Evolutionary conservation across 1,284 basidiomycete genomes (phyloP).

Genomic region (Cutaneotrichosporon spelunceum): DNA sequence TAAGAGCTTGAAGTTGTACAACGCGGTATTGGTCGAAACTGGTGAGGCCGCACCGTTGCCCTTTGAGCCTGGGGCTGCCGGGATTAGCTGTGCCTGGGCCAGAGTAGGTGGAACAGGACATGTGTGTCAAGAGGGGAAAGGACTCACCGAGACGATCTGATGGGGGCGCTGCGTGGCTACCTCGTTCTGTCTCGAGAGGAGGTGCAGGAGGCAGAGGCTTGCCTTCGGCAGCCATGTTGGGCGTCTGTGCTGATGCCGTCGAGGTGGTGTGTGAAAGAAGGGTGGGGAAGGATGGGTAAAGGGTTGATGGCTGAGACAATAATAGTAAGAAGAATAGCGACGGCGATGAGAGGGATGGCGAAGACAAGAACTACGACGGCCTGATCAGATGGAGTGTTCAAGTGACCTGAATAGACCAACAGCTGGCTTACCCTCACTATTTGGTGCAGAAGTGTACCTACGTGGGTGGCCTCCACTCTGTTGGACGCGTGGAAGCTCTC

Average conservation of each 20-base stretch:
- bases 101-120: background rate
- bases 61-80: background rate
- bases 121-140: background rate
- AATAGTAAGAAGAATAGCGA: too few species aligned
- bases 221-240: background rate
- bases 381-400: too few species aligned
- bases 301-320: background rate
- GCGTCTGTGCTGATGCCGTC: background rate
- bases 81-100: background rate
- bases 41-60: background rate
- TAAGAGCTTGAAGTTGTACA: constrained; percentile 74
- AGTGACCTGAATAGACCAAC: too few species aligned
- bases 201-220: constrained; percentile 6
- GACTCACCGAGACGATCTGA: constrained; percentile 1
- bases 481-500: background rate
- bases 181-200: background rate
- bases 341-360: background rate
- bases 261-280: background rate
- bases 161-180: background rate
- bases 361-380: too few species aligned
- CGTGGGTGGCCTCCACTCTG: background rate
- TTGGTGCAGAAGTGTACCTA: too few species aligned
- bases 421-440: too few species aligned
- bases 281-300: background rate
- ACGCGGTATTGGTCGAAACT: constrained; percentile 47